Conservation (phyloP, 257 asterid genomes). For the Nicotiana benthamiana region DNA sequence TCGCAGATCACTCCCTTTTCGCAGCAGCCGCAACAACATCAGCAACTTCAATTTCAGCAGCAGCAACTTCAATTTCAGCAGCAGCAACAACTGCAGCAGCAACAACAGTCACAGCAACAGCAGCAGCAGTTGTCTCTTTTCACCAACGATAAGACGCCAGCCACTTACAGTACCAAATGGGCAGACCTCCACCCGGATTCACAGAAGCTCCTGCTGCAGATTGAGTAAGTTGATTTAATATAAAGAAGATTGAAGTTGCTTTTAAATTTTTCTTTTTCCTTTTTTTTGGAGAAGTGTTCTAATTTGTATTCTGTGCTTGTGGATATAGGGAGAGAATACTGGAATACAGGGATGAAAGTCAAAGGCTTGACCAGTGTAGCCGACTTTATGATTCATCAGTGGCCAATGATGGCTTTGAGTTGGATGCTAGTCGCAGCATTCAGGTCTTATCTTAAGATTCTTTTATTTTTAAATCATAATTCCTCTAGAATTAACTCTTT, state of each 20-base stretch:
- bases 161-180: constrained; percentile 87
- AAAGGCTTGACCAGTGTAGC: constrained; percentile 78
- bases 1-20: constrained; percentile 12
- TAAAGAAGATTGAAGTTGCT: not conserved
- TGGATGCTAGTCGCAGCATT: constrained; percentile 69
- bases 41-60: constrained; percentile 35
- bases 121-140: constrained; percentile 64
- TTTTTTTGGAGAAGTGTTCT: not conserved
- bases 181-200: constrained; percentile 95
- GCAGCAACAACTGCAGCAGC: constrained; percentile 30
- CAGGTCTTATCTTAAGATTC: constrained; percentile 39
- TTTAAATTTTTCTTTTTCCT: not conserved
- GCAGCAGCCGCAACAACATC: constrained; percentile 15
- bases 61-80: constrained; percentile 24
- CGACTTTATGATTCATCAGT: constrained; percentile 84
- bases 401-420: constrained; percentile 74
- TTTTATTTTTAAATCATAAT: not conserved
- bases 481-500: not conserved
- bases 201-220: constrained; percentile 68
- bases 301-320: not conserved
- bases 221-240: constrained; percentile 44
- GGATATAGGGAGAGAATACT: constrained; percentile 68
- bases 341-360: constrained; percentile 91
- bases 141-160: constrained; percentile 76
- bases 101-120: constrained; percentile 26